A percentile compares a stretch with the other conserved stretches of the same genome.
phyloP scores from a whole-genome alignment of 148 eudicot genomes.

The Chenopodium formosanum region DNA sequence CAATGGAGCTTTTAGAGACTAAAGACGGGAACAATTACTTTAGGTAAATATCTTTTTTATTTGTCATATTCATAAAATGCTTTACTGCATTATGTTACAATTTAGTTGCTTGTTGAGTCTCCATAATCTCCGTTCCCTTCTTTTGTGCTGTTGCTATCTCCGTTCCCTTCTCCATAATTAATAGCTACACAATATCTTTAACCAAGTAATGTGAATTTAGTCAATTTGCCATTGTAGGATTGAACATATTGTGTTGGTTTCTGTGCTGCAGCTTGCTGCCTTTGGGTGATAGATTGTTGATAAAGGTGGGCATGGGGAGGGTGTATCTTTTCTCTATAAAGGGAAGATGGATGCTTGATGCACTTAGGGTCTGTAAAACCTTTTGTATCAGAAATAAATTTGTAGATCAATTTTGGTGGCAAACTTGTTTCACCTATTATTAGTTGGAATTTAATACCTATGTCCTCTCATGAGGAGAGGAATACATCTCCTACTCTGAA shows the following conservation, averaged over 20 bases:
- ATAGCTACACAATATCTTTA: background rate
- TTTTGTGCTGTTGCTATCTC: background rate
- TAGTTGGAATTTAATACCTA: background rate
- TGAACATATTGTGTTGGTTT: background rate
- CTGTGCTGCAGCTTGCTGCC: background rate
- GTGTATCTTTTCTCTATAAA: background rate
- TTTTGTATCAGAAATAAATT: too few species aligned
- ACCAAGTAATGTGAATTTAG: background rate
- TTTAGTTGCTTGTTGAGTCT: background rate
- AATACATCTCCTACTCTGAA: background rate
- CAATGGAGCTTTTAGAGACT: conserved; percentile 89
- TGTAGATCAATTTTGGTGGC: background rate
- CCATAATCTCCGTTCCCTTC: background rate
- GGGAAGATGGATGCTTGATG: background rate
- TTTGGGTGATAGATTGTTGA: background rate
- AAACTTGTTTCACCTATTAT: background rate
- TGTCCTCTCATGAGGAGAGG: background rate
- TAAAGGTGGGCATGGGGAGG: background rate
- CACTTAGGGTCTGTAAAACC: background rate
- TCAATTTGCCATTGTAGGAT: background rate
- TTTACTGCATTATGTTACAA: background rate
- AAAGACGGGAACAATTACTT: conserved; percentile 65
- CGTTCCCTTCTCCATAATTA: too few species aligned
- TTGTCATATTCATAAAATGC: background rate
- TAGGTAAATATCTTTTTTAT: conserved; percentile 38